These are phyloP conservation scores for Ceratobasidium papillatum DNA, from an alignment of 1,284 basidiomycete species.

Conservation along the genomic window DNA sequence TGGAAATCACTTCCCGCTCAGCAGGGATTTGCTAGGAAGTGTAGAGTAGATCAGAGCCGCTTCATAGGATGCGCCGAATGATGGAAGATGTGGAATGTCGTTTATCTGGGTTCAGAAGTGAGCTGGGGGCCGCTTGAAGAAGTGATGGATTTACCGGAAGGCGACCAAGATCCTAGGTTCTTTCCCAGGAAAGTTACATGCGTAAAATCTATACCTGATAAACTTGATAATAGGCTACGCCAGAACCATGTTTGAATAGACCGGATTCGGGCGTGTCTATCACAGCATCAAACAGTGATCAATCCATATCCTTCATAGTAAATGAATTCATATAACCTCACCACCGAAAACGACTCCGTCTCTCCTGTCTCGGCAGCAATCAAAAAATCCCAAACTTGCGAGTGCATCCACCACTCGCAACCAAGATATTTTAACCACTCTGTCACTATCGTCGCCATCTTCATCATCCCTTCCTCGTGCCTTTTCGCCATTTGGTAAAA, in stretches of 20 bases:
- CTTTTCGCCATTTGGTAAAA: too few relatives aligned
- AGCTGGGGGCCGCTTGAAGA: background rate
- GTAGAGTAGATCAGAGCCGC: constrained; percentile 85
- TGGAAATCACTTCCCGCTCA: constrained; percentile 49
- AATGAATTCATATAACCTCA: constrained; percentile 47
- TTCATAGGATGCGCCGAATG: constrained; percentile 89
- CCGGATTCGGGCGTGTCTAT: constrained; percentile 76
- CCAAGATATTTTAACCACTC: too few relatives aligned
- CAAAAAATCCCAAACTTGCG: too few relatives aligned
- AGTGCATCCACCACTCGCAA: too few relatives aligned
- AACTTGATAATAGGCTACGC: constrained; percentile 95
- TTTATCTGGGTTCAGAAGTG: constrained; percentile 68
- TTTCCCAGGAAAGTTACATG: constrained; percentile 68
- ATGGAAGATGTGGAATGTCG: constrained; percentile 92
- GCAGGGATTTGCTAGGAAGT: constrained; percentile 64
- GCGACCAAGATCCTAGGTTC: constrained; percentile 54
- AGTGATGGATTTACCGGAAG: constrained; percentile 52
- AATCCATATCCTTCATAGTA: background rate
- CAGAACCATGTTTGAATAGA: constrained; percentile 91
- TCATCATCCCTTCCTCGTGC: too few relatives aligned
- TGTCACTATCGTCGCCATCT: too few relatives aligned
- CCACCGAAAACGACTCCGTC: constrained; percentile 62
- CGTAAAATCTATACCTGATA: constrained; percentile 93
- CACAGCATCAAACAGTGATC: background rate
- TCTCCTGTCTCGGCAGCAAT: too few relatives aligned